Base-by-base conservation (phyloP, 257 asterid genomes). In the Prunella vulgaris region DNA sequence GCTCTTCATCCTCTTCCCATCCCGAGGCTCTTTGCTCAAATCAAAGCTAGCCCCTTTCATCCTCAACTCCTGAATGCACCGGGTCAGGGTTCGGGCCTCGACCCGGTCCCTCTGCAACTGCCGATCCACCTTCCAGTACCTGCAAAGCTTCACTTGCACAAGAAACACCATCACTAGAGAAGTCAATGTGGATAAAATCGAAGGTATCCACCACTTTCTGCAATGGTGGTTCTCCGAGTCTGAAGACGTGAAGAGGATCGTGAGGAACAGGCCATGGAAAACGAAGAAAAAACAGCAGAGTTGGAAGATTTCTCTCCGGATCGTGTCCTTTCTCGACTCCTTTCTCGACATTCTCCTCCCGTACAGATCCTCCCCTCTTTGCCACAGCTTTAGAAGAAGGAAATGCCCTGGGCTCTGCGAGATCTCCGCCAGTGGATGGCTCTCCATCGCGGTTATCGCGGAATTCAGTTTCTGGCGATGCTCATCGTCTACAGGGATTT, bases 371-470 rank as follows among this genome's bases (percentile, higher is more conserved):
- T 91, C 99, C 51, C 87, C 95, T 51, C 97, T 71, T 62, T 94
- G 99, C 95, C 91, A 85, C 35, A 94, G 97, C 85, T 94, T 94
- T 77, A 94, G 95, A 48, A 94, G 99, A 14, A 94, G 81, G 57
- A 91, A 86, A 62, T 94, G 97, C 28, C 97, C 99, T 7, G 97
- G 97, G 83, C 96, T 89, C 32, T 72, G 85, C 7, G 99, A 87
- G 74, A 94, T 91, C 73, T 94, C 99, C 75, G 87, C 84, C 79
- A 91, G 44, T 5, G 97, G 99, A 62, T 94, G 97, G 79, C 86
- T 81, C 30, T 80, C 86, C 60, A 88, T 76, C 5, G 84, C 87
- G 72, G 61, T 53, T 24, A 74, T 57, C 64, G 84, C 80, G 12
- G 81, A 73, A 24, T 64, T 65, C 40, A 72, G 62, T 22, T 69